A percentile compares a stretch with the other conserved stretches of the same genome.
phyloP scores from a whole-genome alignment of 768 basidiomycete genomes.

The Panaeolus cyanescens region DNA sequence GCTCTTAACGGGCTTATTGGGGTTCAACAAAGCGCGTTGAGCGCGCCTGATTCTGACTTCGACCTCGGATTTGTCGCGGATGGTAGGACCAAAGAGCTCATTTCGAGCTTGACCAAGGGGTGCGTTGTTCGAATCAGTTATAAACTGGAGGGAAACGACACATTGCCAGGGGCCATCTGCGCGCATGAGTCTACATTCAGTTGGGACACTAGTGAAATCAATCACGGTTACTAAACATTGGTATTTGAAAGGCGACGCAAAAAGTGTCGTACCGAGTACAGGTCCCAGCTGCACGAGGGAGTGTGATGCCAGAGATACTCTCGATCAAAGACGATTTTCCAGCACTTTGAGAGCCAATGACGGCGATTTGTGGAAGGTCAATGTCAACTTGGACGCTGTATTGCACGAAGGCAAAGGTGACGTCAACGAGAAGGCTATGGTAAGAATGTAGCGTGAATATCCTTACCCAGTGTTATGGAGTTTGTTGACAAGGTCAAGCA shows the following conservation, averaged over 20 bases:
- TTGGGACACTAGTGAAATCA: constrained; percentile 47
- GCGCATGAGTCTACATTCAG: constrained; percentile 53
- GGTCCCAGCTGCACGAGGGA: constrained; percentile 71
- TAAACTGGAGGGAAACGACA: constrained; percentile 47
- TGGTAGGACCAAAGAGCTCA: constrained; percentile 46
- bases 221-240: not conserved
- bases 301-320: constrained; percentile 69
- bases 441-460: not conserved
- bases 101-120: constrained; percentile 39
- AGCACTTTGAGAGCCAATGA: constrained; percentile 72
- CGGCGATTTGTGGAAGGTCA: constrained; percentile 73
- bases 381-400: constrained; percentile 67
- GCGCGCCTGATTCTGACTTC: constrained; percentile 70
- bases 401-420: no score
- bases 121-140: constrained; percentile 38
- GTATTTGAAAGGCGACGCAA: not conserved
- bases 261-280: constrained; percentile 59
- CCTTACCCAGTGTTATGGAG: constrained; percentile 63
- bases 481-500: constrained; percentile 63
- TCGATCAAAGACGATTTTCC: constrained; percentile 82
- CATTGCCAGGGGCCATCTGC: constrained; percentile 50
- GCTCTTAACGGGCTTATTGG: constrained; percentile 28
- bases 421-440: not conserved
- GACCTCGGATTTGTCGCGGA: constrained; percentile 52
- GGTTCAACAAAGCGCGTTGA: constrained; percentile 67